Base-by-base conservation (phyloP, 2,329 filamentous ascomycete species). In the Emydomyces testavorans region DNA sequence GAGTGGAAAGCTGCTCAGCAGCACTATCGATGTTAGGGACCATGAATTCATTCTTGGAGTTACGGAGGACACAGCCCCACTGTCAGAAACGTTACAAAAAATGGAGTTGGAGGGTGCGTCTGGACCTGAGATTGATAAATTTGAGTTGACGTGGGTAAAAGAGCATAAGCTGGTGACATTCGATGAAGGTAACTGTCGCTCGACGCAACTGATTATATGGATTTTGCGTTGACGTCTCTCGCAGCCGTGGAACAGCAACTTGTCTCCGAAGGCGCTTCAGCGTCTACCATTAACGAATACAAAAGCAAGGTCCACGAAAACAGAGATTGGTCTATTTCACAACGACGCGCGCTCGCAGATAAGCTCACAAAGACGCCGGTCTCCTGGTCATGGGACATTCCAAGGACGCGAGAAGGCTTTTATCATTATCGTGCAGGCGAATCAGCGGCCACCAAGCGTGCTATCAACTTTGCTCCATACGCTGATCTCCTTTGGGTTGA, bases 401-500 rank as follows among this genome's bases (percentile, higher is more conserved):
- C 92, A 3, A 82, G 92, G 45, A 96, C 92, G 1, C 80, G 90
- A 46, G 92, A 98, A 67, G 92, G 92, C 29, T 90, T 81, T 73
- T 94, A 94, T 70, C 88, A 94, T 66, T 94, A 87, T 75, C 76
- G 56, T 10, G 62, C 62, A 18, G 62, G 63, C 56, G 81, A 90
- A 70, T 65, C 71, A 5, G 85, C 86, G 0, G 87, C 87, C 0
- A 92, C 85, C 31, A 96, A 96, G 73, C 85, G 92, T 48, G 89
- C 89, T 1, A 81, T 94, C 52, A 86, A 84, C 41, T 96, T 94
- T 59, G 88, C 82, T 0, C 89, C 90, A 0, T 95, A 86, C 62
- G 88, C 92, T 1, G 92, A 98, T 65, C 81, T 98, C 15, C 76
- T 96, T 10, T 98, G 92, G 92, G 85, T 96, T 40, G 92, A 98